phyloP scores from a whole-genome alignment of 1,284 basidiomycete species.

The Cutaneotrichosporon cutaneum region DNA sequence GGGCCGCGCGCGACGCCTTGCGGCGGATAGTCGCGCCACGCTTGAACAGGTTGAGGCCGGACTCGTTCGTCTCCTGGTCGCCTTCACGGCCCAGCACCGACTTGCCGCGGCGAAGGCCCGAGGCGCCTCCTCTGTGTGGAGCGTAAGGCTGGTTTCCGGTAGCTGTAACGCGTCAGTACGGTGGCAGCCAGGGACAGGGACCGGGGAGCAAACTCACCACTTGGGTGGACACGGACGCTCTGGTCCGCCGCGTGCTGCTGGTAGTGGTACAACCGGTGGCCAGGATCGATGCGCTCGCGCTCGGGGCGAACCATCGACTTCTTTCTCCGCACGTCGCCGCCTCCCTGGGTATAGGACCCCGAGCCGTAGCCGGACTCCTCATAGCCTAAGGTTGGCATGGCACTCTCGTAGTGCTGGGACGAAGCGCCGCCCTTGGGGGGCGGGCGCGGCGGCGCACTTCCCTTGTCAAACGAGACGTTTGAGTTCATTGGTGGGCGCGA shows the following conservation, averaged over 20 bases:
- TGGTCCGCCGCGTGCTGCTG: constrained; percentile 81
- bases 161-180: constrained; percentile 54
- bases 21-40: constrained; percentile 72
- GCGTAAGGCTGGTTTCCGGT: constrained; percentile 77
- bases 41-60: constrained; percentile 81
- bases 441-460: constrained; percentile 24
- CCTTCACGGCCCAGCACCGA: constrained; percentile 83
- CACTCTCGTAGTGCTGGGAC: constrained; percentile 14
- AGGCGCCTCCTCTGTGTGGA: constrained; percentile 46
- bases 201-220: constrained; percentile 60
- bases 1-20: constrained; percentile 60
- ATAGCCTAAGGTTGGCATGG: constrained; percentile 32
- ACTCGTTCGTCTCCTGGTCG: constrained; percentile 83
- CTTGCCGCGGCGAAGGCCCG: constrained; percentile 70
- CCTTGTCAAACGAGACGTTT: constrained; percentile 45
- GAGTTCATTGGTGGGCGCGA: constrained; percentile 40
- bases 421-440: constrained; percentile 38
- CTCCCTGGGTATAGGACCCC: constrained; percentile 38
- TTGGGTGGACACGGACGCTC: constrained; percentile 72
- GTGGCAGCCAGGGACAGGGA: neutral
- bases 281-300: constrained; percentile 93
- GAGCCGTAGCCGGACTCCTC: constrained; percentile 38
- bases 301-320: constrained; percentile 93
- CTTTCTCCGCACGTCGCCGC: constrained; percentile 65
- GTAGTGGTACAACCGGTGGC: constrained; percentile 94